Base-by-base conservation (phyloP, 345 rosid genomes). In the Dimocarpus longan region DNA sequence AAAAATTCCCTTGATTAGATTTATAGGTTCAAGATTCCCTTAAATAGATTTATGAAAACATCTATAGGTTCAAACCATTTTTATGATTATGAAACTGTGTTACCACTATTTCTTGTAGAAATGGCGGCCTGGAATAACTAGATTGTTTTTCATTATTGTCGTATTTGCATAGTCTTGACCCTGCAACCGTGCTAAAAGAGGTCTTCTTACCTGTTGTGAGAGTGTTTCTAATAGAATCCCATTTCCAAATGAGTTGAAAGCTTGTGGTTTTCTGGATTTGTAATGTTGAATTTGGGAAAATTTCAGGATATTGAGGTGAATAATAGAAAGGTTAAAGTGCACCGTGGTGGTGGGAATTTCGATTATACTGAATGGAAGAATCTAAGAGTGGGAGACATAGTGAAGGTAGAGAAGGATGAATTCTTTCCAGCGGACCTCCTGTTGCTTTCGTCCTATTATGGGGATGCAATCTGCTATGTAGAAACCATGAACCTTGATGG, bases 401-500 rank as follows among this genome's bases (percentile, higher is more conserved):
- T 93, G 77, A 93, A 91, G 89, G 91, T 95, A 77, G 87, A 89
- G 83, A 93, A 93, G 81, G 91, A 95, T 75, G 88, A 92, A 77
- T 91, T 91, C 87, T 93, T 95, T 74, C 98, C 98, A 0, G 91
- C 95, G 0, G 98, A 95, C 66, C 92, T 95, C 50, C 81, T 93
- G 69, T 84, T 95, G 84, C 92, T 95, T 28, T 88, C 95, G 0
- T 93, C 98, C 18, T 91, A 92, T 82, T 93, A 92, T 77, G 97
- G 91, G 1, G 98, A 93, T 76, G 94, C 91, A 64, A 78, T 88
- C 68, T 93, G 98, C 85, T 95, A 95, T 79, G 98, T 95, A 22
- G 98, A 93, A 89, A 95, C 98, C 57, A 95, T 90, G 97, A 95
- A 95, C 77, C 95, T 95, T 21, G 98, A 95, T 73, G 98, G 98